Evolutionary conservation across 257 asterid species (phyloP).

Genomic region (Salvia hispanica): DNA sequence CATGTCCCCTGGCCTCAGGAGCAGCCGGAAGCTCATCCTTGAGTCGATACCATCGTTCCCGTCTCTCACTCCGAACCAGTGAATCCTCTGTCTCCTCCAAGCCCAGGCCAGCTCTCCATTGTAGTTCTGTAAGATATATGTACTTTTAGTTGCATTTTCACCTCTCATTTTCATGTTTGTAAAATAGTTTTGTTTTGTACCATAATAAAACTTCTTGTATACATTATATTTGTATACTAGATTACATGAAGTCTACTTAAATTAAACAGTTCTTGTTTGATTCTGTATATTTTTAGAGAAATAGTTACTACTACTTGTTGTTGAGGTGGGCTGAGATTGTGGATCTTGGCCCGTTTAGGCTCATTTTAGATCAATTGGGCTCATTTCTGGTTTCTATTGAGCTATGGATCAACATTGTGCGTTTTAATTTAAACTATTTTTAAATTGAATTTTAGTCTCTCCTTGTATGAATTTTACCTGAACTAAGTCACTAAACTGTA

Average conservation of each 20-base stretch:
- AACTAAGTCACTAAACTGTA: too few species aligned
- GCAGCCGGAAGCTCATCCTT: constrained; percentile 71
- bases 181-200: constrained; percentile 29
- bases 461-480: too few species aligned
- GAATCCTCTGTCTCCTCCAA: constrained; percentile 21
- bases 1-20: constrained; percentile 44
- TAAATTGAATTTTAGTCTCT: neutral
- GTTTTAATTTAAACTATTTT: neutral
- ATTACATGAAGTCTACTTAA: too few species aligned
- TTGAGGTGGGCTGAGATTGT: constrained; percentile 8
- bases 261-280: too few species aligned
- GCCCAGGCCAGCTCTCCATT: constrained; percentile 26
- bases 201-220: constrained; percentile 37
- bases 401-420: neutral
- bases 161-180: constrained; percentile 42
- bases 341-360: neutral
- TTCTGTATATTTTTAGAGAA: neutral
- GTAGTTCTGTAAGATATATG: constrained; percentile 43
- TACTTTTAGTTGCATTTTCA: constrained; percentile 16
- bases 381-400: neutral
- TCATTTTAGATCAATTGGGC: neutral
- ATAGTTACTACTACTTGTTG: too few species aligned
- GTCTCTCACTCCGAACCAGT: constrained; percentile 57
- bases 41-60: constrained; percentile 76
- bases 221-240: neutral